phyloP scores from a whole-genome alignment of 2,329 filamentous ascomycete species.

The Fusarium verrucosum region DNA sequence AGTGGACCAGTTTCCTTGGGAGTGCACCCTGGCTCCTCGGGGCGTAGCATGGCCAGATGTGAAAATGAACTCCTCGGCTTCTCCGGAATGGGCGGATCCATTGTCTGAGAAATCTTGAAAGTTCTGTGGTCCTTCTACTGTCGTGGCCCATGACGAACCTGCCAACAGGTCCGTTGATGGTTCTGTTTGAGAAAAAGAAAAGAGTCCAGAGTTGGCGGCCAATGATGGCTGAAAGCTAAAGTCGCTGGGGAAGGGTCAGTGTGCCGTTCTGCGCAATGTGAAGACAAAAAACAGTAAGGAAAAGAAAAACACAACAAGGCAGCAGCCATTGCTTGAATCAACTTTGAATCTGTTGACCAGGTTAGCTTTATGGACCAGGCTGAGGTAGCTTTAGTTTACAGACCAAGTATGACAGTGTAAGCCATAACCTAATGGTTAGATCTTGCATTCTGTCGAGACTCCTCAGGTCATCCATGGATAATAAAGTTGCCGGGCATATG shows the following conservation, averaged over 20 bases:
- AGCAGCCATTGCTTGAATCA: constrained; percentile 55
- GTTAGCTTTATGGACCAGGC: constrained; percentile 41
- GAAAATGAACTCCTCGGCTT: constrained; percentile 64
- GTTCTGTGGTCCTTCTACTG: constrained; percentile 69
- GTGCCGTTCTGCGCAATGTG: constrained; percentile 59
- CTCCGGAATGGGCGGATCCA: constrained; percentile 61
- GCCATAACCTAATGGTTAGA: not conserved
- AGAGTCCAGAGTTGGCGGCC: constrained; percentile 61
- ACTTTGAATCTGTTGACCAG: constrained; percentile 62
- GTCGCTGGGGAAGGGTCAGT: constrained; percentile 66
- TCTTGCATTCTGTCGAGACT: constrained; percentile 37
- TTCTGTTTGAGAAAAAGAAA: constrained; percentile 69
- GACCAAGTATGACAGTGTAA: constrained; percentile 41
- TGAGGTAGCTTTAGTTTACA: constrained; percentile 34
- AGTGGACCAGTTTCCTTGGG: constrained; percentile 57
- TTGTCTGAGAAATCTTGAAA: constrained; percentile 63
- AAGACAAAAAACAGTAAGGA: constrained; percentile 47
- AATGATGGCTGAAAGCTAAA: constrained; percentile 65
- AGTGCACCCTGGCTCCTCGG: constrained; percentile 58
- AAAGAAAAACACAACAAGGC: constrained; percentile 41
- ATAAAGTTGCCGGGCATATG: not conserved
- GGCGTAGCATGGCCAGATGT: constrained; percentile 65
- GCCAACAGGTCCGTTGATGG: constrained; percentile 64
- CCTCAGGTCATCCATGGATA: constrained; percentile 16
- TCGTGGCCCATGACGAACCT: constrained; percentile 64